Evolutionary conservation across 805 yeast species (phyloP), one percentile per base, ranked within the genome.

Genomic region (Yarrowia sp.): DNA sequence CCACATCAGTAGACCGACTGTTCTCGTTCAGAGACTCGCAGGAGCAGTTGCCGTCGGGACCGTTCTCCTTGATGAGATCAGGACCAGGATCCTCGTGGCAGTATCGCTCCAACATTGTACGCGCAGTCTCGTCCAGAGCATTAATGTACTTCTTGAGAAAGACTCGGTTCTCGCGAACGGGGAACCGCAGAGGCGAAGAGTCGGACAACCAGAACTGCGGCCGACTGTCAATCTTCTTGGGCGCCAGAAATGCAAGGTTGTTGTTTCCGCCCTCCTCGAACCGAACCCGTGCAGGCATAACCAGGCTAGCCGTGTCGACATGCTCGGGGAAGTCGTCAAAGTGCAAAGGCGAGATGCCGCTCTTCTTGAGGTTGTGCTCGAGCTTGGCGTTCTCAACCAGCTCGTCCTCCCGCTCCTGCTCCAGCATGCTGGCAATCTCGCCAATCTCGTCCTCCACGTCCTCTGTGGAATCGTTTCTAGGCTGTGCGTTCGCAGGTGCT

Each of bases 121-220:
- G 36, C 7, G 61, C 61, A 19, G 61, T 38, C n/a, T 58, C 53
- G n/a, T 67, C 70, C 29, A 67, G 39, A 12, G 67, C 68, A 6
- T 62, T 44, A 22, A 67, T 44, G 46, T 67, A 64, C 22, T 62
- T 62, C 2, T 59, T 53, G 21, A 68, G 46, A 33, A 88, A 80
- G 67, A 82, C 88, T 63, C 83, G 82, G 0, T 91, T 84, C 69
- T 90, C 91, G 66, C 80, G 80, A 36, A 87, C 74, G 0, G 94
- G 94, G 62, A 80, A 82, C 46, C 87, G 77, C 41, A 90, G 73
- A 0, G 96, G 96, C 0, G 91, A 84, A 1, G 73, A 68, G 1
- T 83, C 83, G 7, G 86, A 78, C 1, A 89, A 66, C 96, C 96
- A 90, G 68, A 42, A 58, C 9, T 44, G 51, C 6, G 21, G 71